Conservation (phyloP, 805 yeast genomes). For the Brettanomyces nanus region DNA sequence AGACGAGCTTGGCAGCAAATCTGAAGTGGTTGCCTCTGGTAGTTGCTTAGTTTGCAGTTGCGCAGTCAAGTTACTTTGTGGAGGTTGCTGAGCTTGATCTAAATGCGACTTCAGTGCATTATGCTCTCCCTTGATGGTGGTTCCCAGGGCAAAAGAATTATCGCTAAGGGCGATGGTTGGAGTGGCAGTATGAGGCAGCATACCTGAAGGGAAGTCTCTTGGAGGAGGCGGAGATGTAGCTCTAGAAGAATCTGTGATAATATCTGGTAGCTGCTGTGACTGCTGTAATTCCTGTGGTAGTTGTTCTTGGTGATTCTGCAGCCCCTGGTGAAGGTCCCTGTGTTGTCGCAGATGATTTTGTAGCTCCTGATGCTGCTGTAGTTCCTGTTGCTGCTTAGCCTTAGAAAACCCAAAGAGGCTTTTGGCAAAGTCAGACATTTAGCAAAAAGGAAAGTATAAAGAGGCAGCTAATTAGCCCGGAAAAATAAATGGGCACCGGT, state of each 20-base stretch:
- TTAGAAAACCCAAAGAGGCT: slow-evolving; percentile 16
- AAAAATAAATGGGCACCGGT: too few relatives aligned
- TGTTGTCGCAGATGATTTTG: neutral
- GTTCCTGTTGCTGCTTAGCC: slow-evolving; percentile 4
- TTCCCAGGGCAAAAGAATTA: slow-evolving; percentile 59
- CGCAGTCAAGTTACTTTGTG: slow-evolving; percentile 14
- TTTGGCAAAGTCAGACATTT: slow-evolving; percentile 21
- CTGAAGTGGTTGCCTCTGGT: neutral
- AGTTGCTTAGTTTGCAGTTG: slow-evolving; percentile 7
- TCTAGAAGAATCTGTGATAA: neutral
- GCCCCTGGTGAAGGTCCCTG: neutral
- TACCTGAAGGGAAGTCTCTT: slow-evolving; percentile 24
- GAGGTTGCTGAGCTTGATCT: slow-evolving; percentile 13
- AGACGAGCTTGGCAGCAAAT: neutral
- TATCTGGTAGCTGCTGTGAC: slow-evolving; percentile 5
- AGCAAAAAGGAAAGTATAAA: neutral
- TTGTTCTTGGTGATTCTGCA: slow-evolving; percentile 8
- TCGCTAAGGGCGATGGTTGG: slow-evolving; percentile 67
- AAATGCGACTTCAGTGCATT: slow-evolving; percentile 25
- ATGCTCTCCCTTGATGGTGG: slow-evolving; percentile 40
- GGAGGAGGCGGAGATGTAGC: slow-evolving; percentile 5
- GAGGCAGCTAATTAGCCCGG: too few relatives aligned
- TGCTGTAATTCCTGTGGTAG: slow-evolving; percentile 9
- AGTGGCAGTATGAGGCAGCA: slow-evolving; percentile 39
- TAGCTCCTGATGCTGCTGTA: slow-evolving; percentile 1